Base-by-base conservation (phyloP, 352 stramenopile genomes). In the Phytophthora agathidicida region DNA sequence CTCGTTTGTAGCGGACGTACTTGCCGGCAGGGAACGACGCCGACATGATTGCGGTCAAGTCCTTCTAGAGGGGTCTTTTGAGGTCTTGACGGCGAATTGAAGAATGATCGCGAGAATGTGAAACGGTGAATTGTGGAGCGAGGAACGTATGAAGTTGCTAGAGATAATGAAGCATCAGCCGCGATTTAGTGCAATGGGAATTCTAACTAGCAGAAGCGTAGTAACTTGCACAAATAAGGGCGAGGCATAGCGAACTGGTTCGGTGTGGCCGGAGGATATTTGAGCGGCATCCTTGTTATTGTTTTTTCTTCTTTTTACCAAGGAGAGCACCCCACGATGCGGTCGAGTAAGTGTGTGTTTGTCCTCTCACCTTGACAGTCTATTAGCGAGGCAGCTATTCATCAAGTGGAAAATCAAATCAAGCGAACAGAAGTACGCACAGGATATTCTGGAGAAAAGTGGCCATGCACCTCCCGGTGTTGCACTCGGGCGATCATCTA, bases 171-270 rank as follows among this genome's bases (percentile, higher is more conserved):
- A n/a, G n/a, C n/a, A n/a, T n/a, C n/a, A n/a, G n/a, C n/a, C n/a
- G n/a, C n/a, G n/a, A n/a, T n/a, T n/a, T n/a, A n/a, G n/a, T n/a
- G n/a, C n/a, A n/a, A n/a, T n/a, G n/a, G n/a, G n/a, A n/a, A n/a
- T n/a, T n/a, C n/a, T n/a, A n/a, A n/a, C n/a, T n/a, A n/a, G n/a
- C n/a, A n/a, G n/a, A n/a, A n/a, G n/a, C n/a, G n/a, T n/a, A n/a
- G n/a, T n/a, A n/a, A n/a, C n/a, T n/a, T n/a, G n/a, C n/a, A 83
- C 73, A 5, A 83, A 88, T 47, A 87, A 85, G 42, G 77, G 87
- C 50, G 68, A 87, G 45, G 77, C 80, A 5, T 88, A 81, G 48
- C 68, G 71, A 13, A 68, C 53, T 3, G 75, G 75, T 1, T 90
- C 80, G 1, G 58, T 63, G 14, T 90, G 80, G 80, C 65, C 88